Conservation (phyloP, 1,284 basidiomycete genomes). For the Microbotryum silenes-acaulis region DNA sequence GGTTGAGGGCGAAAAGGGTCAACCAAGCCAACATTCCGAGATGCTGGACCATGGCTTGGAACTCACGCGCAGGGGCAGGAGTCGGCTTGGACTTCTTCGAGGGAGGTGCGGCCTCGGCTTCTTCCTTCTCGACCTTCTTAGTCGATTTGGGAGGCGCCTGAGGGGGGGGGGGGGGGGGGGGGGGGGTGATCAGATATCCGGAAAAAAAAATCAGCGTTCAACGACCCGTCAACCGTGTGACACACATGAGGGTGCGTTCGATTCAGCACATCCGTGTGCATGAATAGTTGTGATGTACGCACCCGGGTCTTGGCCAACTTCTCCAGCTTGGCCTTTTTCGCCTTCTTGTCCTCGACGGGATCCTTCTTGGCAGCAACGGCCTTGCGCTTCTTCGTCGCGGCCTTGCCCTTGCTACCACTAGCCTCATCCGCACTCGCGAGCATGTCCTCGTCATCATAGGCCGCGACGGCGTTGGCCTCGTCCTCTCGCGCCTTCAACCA, state of each 20-base stretch:
- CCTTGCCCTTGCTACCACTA: conserved; percentile 52
- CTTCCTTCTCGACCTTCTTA: neutral
- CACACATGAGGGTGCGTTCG: no score
- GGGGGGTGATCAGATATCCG: no score
- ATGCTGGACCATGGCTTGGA: no score
- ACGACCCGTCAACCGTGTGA: no score
- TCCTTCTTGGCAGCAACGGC: conserved; percentile 36
- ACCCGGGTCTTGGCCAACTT: conserved; percentile 18
- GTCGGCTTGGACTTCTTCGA: conserved; percentile 31
- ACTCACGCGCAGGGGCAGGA: conserved; percentile 9
- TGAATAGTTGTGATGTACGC: neutral
- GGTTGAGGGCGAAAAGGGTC: neutral
- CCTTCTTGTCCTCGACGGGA: conserved; percentile 51
- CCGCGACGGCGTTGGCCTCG: conserved; percentile 52
- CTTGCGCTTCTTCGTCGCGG: conserved; percentile 45
- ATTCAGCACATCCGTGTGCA: no score
- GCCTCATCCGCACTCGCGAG: conserved; percentile 55
- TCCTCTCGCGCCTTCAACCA: conserved; percentile 56
- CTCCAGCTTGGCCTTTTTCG: conserved; percentile 21
- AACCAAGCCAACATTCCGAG: neutral
- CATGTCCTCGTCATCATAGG: conserved; percentile 54
- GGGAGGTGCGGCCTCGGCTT: conserved; percentile 23
- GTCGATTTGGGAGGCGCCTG: no score
- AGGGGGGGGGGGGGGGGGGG: no score
- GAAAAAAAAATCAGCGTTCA: no score